Percentiles rank a stretch among this genome's conserved stretches.
Conservation (phyloP, 371 early-diverging fungal species). For the Haplosporangium sp. region DNA sequence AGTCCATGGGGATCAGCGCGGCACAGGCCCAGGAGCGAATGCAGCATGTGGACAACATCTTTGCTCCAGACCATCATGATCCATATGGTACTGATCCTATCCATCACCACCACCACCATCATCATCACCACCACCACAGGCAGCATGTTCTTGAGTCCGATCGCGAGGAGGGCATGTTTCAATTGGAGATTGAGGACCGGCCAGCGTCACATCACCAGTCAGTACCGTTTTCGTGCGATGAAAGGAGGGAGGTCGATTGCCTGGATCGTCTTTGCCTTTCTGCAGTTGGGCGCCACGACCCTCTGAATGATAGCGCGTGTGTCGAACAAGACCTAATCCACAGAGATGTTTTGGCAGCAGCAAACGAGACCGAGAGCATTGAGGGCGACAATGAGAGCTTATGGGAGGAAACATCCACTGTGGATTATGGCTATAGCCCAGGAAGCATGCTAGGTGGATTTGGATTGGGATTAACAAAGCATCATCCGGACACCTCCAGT, state of each 20-base stretch:
- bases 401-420: slow-evolving; percentile 47
- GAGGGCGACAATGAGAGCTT: slow-evolving; percentile 47
- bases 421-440: slow-evolving; percentile 47
- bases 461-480: slow-evolving; percentile 28
- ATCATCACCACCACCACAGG: slow-evolving; percentile 3
- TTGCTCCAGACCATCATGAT: slow-evolving; percentile 8
- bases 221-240: slow-evolving; percentile 1
- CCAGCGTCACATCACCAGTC: slow-evolving; percentile 7
- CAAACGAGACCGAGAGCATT: slow-evolving; percentile 20
- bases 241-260: slow-evolving; percentile 11
- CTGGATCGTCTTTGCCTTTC: slow-evolving; percentile 9
- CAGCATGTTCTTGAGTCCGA: slow-evolving; percentile 25
- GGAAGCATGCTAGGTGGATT: slow-evolving; percentile 34
- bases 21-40: slow-evolving; percentile 9
- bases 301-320: slow-evolving; percentile 7
- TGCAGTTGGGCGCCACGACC: slow-evolving; percentile 3
- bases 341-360: slow-evolving; percentile 1
- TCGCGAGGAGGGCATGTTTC: slow-evolving; percentile 52
- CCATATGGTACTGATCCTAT: not conserved
- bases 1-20: slow-evolving; percentile 9
- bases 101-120: not conserved
- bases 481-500: not conserved
- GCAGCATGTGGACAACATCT: slow-evolving; percentile 1
- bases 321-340: not conserved
- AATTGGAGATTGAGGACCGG: slow-evolving; percentile 48